A percentile compares a stretch with the other conserved stretches of the same genome.
Evolutionary conservation across 1,284 basidiomycete genomes (phyloP).

Genomic region (Pyrrhoderma noxium): DNA sequence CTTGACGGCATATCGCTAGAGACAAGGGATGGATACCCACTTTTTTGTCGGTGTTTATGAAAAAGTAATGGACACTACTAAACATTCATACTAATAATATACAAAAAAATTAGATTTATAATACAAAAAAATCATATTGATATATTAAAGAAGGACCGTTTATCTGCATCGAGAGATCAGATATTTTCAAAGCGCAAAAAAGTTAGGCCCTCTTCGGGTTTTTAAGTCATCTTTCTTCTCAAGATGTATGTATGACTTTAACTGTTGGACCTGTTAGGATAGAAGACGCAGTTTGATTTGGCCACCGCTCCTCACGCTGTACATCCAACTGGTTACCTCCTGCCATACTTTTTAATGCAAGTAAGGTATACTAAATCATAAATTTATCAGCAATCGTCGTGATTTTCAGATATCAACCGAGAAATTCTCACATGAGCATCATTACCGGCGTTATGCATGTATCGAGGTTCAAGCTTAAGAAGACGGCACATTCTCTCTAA

Average conservation of each 20-base stretch:
- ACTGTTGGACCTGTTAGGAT: constrained; percentile 27
- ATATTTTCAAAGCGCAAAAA: too few species aligned
- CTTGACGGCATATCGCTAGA: background rate
- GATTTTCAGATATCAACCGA: background rate
- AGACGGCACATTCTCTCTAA: constrained; percentile 55
- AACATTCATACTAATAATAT: background rate
- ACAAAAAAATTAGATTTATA: background rate
- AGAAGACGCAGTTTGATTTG: constrained; percentile 40
- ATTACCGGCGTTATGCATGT: constrained; percentile 79
- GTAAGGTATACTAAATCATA: constrained; percentile 52
- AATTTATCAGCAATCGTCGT: background rate
- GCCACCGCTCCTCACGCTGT: constrained; percentile 71
- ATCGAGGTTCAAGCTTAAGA: constrained; percentile 47
- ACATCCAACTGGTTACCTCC: constrained; percentile 59
- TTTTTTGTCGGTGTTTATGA: background rate
- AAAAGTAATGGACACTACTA: background rate
- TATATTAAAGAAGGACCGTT: too few species aligned
- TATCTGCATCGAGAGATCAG: too few species aligned
- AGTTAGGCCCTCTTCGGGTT: too few species aligned
- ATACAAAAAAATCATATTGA: background rate
- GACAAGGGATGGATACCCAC: background rate
- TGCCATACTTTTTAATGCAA: constrained; percentile 59
- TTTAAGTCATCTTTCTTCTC: constrained; percentile 56
- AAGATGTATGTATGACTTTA: constrained; percentile 49
- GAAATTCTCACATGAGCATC: constrained; percentile 61